phyloP scores from a whole-genome alignment of 495 filamentous ascomycete genomes.

The Talaromyces trachyspermus region DNA sequence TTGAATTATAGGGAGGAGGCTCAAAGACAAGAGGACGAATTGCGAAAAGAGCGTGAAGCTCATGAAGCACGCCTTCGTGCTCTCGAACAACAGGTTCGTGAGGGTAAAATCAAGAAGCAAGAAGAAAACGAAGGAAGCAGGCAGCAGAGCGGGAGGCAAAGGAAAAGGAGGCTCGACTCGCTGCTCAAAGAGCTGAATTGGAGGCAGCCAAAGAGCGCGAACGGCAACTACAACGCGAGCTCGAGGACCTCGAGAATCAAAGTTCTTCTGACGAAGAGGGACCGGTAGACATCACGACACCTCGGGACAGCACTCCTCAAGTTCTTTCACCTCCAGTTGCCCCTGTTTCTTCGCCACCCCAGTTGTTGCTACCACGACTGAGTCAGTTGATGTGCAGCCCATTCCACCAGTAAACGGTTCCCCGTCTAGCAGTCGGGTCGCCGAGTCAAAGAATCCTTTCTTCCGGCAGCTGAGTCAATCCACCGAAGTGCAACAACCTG shows the following conservation, averaged over 20 bases:
- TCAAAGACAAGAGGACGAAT: constrained; percentile 65
- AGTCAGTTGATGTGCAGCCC: constrained; percentile 22
- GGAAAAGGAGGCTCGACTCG: constrained; percentile 79
- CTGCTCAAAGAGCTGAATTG: constrained; percentile 82
- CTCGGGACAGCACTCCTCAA: constrained; percentile 73
- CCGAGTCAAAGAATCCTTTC: constrained; percentile 62
- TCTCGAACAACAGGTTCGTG: constrained; percentile 86
- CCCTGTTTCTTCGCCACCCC: constrained; percentile 39
- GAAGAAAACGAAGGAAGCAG: constrained; percentile 89
- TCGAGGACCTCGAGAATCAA: constrained; percentile 72
- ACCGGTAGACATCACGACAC: constrained; percentile 63
- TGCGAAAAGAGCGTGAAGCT: constrained; percentile 70
- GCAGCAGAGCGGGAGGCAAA: constrained; percentile 78
- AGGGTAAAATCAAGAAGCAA: constrained; percentile 93
- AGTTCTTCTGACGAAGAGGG: constrained; percentile 86
- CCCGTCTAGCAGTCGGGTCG: constrained; percentile 24
- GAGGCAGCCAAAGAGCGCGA: constrained; percentile 86
- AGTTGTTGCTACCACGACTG: constrained; percentile 29
- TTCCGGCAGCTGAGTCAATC: constrained; percentile 58
- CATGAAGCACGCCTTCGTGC: constrained; percentile 76
- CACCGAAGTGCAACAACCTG: constrained; percentile 17
- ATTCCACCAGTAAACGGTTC: constrained; percentile 17
- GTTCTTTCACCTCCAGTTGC: constrained; percentile 40
- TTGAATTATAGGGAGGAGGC: constrained; percentile 61
- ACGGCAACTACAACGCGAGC: constrained; percentile 75